Evolutionary conservation across 768 basidiomycete genomes (phyloP).

Genomic region (Paxillus ammoniavirescens): DNA sequence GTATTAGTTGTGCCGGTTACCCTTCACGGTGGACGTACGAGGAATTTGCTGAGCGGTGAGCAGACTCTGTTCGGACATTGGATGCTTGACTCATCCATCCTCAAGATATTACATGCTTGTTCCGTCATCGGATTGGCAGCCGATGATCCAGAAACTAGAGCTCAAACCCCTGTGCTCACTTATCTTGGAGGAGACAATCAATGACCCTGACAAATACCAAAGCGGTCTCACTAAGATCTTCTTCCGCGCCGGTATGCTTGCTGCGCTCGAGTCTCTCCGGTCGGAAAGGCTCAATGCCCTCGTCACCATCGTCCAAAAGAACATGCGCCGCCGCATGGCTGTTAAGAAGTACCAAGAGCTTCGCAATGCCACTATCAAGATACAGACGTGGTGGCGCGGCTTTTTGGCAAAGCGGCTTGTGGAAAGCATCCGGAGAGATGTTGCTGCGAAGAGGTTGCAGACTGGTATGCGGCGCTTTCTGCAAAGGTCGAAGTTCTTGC

Average conservation of each 20-base stretch:
- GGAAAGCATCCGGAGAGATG: constrained; percentile 66
- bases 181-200: constrained; percentile 84
- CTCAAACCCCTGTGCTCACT: constrained; percentile 77
- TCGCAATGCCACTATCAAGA: constrained; percentile 70
- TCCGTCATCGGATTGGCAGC: constrained; percentile 80
- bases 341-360: constrained; percentile 74
- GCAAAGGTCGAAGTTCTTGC: constrained; percentile 68
- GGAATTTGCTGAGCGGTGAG: constrained; percentile 95
- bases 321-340: constrained; percentile 85
- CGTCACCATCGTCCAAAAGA: constrained; percentile 97
- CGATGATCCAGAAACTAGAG: constrained; percentile 79
- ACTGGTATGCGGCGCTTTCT: constrained; percentile 66
- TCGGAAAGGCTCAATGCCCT: constrained; percentile 85
- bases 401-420: constrained; percentile 73
- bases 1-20: constrained; percentile 98
- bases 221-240: constrained; percentile 97
- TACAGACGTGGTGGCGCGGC: constrained; percentile 97
- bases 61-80: constrained; percentile 7
- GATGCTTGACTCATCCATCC: constrained; percentile 15
- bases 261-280: constrained; percentile 88
- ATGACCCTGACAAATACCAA: constrained; percentile 96
- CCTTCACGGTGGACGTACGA: constrained; percentile 98
- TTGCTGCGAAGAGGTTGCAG: constrained; percentile 77
- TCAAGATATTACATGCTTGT: constrained; percentile 96
- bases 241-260: constrained; percentile 98